These are phyloP conservation scores for Kwoniella pini DNA, from an alignment of 768 basidiomycete genomes.

Conservation along the genomic window DNA sequence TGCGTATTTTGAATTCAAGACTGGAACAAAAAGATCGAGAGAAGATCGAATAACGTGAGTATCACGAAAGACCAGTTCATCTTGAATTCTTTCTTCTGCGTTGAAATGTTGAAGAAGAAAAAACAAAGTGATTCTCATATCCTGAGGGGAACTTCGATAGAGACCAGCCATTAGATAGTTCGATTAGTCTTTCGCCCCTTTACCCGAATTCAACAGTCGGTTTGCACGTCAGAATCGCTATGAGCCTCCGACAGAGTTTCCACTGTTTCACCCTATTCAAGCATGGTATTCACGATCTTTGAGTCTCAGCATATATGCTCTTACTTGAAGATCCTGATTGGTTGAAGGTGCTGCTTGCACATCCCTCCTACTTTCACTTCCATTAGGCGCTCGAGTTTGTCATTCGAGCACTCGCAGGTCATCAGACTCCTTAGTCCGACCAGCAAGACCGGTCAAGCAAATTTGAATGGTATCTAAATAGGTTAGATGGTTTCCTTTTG, in stretches of 20 bases:
- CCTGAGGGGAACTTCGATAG: conserved; percentile 64
- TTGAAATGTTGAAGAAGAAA: too few relatives aligned
- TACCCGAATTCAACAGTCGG: conserved; percentile 93
- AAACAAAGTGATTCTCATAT: too few relatives aligned
- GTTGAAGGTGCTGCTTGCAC: conserved; percentile 72
- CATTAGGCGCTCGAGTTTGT: conserved; percentile 70
- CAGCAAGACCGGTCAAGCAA: conserved; percentile 82
- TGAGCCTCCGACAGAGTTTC: conserved; percentile 94
- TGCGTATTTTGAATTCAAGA: too few relatives aligned
- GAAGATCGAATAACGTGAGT: too few relatives aligned
- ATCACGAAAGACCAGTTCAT: too few relatives aligned
- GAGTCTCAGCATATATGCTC: conserved; percentile 83
- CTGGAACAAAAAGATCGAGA: too few relatives aligned
- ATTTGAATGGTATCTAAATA: too few relatives aligned
- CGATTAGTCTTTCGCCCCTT: conserved; percentile 96
- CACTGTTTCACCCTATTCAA: conserved; percentile 89
- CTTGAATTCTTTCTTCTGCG: too few relatives aligned
- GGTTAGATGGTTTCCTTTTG: too few relatives aligned
- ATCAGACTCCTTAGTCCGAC: conserved; percentile 85
- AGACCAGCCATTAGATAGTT: conserved; percentile 90
- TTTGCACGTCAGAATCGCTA: conserved; percentile 96
- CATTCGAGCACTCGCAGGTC: conserved; percentile 76
- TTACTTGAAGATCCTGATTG: conserved; percentile 73
- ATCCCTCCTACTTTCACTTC: conserved; percentile 67
- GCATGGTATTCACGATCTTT: conserved; percentile 89